A percentile compares a stretch with the other conserved stretches of the same genome.
Evolutionary conservation across 2,329 filamentous ascomycete genomes (phyloP).

Genomic region (Cladosporium austrohemisphaericum): DNA sequence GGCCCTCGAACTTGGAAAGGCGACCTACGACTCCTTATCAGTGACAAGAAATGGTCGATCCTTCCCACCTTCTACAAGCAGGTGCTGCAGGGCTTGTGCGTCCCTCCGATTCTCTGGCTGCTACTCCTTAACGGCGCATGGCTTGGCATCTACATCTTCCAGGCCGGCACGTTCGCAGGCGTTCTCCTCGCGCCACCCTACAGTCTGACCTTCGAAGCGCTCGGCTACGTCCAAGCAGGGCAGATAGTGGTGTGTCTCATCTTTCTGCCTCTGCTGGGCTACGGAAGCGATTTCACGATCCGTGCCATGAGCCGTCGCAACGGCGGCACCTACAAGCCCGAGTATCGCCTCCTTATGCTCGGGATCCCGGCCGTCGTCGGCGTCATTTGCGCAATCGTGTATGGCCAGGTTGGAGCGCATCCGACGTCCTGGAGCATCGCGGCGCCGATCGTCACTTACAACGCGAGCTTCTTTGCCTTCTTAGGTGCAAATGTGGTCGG

Average conservation of each 20-base stretch:
- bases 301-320: slow-evolving; percentile 29
- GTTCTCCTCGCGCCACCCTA: not conserved
- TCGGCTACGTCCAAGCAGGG: slow-evolving; percentile 37
- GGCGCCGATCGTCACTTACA: slow-evolving; percentile 29
- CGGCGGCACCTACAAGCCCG: not conserved
- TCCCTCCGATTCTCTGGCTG: slow-evolving; percentile 40
- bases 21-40: not conserved
- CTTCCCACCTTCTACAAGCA: slow-evolving; percentile 20
- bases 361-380: not conserved
- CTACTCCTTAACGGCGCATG: slow-evolving; percentile 35
- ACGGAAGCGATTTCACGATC: slow-evolving; percentile 36
- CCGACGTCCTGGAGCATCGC: slow-evolving; percentile 37
- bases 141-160: slow-evolving; percentile 38
- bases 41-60: not conserved
- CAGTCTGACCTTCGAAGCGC: slow-evolving; percentile 33
- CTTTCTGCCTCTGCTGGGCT: slow-evolving; percentile 36
- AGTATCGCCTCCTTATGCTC: not conserved
- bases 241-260: slow-evolving; percentile 37
- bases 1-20: not conserved
- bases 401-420: slow-evolving; percentile 24
- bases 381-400: not conserved
- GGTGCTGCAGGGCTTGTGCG: slow-evolving; percentile 35
- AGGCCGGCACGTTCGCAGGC: not conserved
- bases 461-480: slow-evolving; percentile 36
- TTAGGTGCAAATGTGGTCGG: slow-evolving; percentile 42